Evolutionary conservation across 106 monocot species (phyloP).

Genomic region (Dendrobium chrysotoxum): DNA sequence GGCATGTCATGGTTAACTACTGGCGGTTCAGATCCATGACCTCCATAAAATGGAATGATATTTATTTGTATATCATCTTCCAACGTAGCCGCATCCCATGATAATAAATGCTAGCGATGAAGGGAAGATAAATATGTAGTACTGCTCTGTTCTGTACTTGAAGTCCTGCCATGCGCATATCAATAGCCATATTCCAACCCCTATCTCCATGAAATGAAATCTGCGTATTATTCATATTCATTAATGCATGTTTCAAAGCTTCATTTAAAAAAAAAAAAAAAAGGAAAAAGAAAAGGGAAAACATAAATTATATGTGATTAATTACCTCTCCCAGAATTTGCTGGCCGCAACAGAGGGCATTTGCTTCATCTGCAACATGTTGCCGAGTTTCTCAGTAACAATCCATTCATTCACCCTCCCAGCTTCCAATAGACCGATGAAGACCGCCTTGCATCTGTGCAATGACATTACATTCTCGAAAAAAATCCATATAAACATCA

Average conservation of each 20-base stretch:
- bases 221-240: constrained; percentile 1
- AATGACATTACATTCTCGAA: constrained; percentile 30
- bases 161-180: constrained; percentile 13
- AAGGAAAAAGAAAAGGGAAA: too few species aligned
- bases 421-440: constrained; percentile 10
- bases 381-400: constrained; percentile 25
- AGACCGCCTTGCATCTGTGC: constrained; percentile 22
- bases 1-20: too few species aligned
- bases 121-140: constrained; percentile 14
- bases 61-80: neutral
- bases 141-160: neutral
- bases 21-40: neutral
- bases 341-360: neutral
- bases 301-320: neutral
- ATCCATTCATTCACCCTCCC: constrained; percentile 27
- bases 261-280: too few species aligned
- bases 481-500: constrained; percentile 21
- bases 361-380: neutral
- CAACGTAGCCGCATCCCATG: constrained; percentile 16
- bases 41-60: neutral
- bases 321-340: neutral
- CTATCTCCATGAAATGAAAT: constrained; percentile 13
- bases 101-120: constrained; percentile 14
- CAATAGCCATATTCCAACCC: constrained; percentile 7
- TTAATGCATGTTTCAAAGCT: neutral